Conservation (phyloP, 148 eudicot species). For the Chenopodium quinoa region DNA sequence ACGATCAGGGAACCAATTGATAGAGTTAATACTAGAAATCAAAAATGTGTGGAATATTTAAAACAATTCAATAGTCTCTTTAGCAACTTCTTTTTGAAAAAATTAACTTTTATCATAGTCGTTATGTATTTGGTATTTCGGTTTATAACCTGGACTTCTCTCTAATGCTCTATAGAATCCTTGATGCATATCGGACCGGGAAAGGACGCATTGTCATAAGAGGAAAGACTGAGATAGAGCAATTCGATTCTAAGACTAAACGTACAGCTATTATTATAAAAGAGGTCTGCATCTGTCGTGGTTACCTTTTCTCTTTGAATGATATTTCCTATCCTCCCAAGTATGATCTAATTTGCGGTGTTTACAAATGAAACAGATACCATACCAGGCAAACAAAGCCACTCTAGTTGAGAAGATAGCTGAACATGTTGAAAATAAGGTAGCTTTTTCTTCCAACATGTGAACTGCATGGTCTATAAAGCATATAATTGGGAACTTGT, state of each 20-base stretch:
- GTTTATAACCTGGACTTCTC: constrained; percentile 8
- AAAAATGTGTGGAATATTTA: background rate
- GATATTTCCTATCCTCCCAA: background rate
- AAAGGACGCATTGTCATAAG: constrained; percentile 83
- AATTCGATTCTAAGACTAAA: constrained; percentile 70
- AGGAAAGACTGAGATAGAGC: constrained; percentile 88
- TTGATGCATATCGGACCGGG: constrained; percentile 91
- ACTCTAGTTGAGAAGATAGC: constrained; percentile 90
- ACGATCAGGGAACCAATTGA: background rate
- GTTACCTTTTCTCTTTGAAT: background rate
- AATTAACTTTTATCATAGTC: background rate
- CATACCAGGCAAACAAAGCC: constrained; percentile 96
- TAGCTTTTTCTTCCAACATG: constrained; percentile 26
- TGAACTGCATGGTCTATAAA: background rate
- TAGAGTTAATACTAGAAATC: background rate
- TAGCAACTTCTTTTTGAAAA: background rate
- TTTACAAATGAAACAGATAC: constrained; percentile 60
- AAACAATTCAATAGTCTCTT: background rate
- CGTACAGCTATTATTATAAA: constrained; percentile 78
- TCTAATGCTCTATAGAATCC: constrained; percentile 49
- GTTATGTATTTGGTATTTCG: background rate
- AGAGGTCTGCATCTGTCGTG: constrained; percentile 51
- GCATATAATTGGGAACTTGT: background rate
- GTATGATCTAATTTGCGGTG: constrained; percentile 16
- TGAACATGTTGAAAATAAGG: constrained; percentile 89